These are phyloP conservation scores for Echites panduratus DNA, from an alignment of 257 asterid genomes.

Conservation along the genomic window DNA sequence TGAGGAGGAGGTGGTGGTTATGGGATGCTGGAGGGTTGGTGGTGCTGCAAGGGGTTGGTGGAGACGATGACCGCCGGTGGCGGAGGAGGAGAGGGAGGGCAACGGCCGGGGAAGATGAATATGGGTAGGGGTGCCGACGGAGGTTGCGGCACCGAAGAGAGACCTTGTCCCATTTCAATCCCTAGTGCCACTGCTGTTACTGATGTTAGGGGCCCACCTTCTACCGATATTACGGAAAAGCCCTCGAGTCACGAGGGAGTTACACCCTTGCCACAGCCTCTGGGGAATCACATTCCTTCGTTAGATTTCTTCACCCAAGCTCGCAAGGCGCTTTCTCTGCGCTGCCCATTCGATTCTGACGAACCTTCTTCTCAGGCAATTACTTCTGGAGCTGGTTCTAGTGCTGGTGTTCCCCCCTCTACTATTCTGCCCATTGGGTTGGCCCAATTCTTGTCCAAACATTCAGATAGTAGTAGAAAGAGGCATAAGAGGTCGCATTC, in stretches of 20 bases:
- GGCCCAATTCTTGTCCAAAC: constrained; percentile 52
- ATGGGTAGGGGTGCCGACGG: constrained; percentile 45
- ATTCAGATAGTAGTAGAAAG: constrained; percentile 60
- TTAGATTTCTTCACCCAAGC: constrained; percentile 70
- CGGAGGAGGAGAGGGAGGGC: constrained; percentile 48
- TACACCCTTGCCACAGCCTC: constrained; percentile 45
- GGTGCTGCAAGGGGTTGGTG: constrained; percentile 44
- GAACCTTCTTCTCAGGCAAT: constrained; percentile 28
- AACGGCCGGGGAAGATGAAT: constrained; percentile 49
- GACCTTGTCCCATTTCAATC: constrained; percentile 39
- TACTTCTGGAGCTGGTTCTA: constrained; percentile 14
- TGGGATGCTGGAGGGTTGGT: constrained; percentile 50
- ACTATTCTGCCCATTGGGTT: constrained; percentile 58
- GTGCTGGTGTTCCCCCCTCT: constrained; percentile 25
- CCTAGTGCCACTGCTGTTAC: constrained; percentile 2
- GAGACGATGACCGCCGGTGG: constrained; percentile 59
- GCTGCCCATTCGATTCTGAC: constrained; percentile 68
- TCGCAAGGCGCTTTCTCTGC: constrained; percentile 58
- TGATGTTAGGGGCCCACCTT: constrained; percentile 11
- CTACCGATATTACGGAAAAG: constrained; percentile 44
- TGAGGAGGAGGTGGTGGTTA: constrained; percentile 16
- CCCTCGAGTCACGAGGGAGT: constrained; percentile 38
- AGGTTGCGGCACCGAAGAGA: constrained; percentile 35
- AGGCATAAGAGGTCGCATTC: constrained; percentile 71
- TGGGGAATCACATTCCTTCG: constrained; percentile 21